Conservation (phyloP, 106 monocot species). For the Dendrobium chrysotoxum region DNA sequence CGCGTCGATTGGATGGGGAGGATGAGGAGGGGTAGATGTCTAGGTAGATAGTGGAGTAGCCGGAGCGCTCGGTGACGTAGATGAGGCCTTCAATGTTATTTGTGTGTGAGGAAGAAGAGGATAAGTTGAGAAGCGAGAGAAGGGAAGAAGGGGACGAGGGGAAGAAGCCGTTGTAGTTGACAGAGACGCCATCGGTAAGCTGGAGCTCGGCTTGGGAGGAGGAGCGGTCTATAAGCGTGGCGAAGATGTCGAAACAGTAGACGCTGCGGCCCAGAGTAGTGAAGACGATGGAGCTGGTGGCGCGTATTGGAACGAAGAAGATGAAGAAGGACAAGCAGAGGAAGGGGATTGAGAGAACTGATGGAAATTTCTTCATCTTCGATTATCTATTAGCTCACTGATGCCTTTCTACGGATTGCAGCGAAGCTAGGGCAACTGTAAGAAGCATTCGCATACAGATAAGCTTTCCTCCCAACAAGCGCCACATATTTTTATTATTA, state of each 20-base stretch:
- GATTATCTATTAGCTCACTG: too few relatives aligned
- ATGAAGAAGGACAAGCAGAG: neutral
- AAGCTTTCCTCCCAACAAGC: too few relatives aligned
- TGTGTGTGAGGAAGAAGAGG: neutral
- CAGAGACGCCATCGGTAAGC: constrained; percentile 82
- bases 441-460: too few relatives aligned
- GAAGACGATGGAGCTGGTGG: constrained; percentile 40
- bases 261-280: constrained; percentile 78
- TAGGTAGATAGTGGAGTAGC: constrained; percentile 48
- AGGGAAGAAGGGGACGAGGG: constrained; percentile 23
- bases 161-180: constrained; percentile 96
- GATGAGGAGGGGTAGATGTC: constrained; percentile 16
- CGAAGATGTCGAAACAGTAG: constrained; percentile 82
- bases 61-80: constrained; percentile 70
- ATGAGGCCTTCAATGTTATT: constrained; percentile 20
- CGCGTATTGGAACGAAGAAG: neutral
- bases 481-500: too few relatives aligned
- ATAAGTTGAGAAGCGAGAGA: constrained; percentile 15
- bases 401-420: too few relatives aligned
- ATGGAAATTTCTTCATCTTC: too few relatives aligned
- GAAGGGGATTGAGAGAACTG: too few relatives aligned
- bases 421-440: too few relatives aligned
- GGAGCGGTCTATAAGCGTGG: constrained; percentile 15
- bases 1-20: constrained; percentile 6
- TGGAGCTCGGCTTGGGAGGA: constrained; percentile 25